Base-by-base conservation (phyloP, 495 filamentous ascomycete genomes). In the Aspergillus avenaceus region DNA sequence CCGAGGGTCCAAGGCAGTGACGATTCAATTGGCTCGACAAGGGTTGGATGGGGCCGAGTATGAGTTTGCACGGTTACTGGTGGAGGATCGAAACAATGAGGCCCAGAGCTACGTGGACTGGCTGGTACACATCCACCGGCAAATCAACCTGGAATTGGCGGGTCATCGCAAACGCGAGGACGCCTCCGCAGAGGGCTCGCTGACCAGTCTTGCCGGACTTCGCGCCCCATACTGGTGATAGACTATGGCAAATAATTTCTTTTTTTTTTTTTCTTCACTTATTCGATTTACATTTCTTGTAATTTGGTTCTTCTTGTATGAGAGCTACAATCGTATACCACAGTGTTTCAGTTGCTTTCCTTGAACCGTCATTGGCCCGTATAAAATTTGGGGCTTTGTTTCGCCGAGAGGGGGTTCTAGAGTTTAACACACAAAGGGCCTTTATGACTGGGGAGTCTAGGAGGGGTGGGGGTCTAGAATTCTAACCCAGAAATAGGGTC, bases 91-190 rank as follows among this genome's bases (percentile, higher is more conserved):
- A 54, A 97, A 97, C 67, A 96, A 95, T 55, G 93, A 99, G 69
- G 93, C 93, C 26, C 89, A 92, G 67, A 92, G 86, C 57, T 97
- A 99, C 71, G 93, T 97, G 14, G 93, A 99, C 70, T 99, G 93
- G 93, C 69, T 99, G 66, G 93, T 99, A 46, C 90, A 96, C 70
- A 73, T 97, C 42, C 93, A 99, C 63, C 85, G 91, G 56, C 84
- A 86, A 60, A 88, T 97, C 52, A 91, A 95, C 64, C 70, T 96
- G 49, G 92, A 97, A 77, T 71, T 91, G 59, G 76, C 85, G 13
- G 88, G 88, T 26, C 87, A 90, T 63, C 75, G 87, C 61, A 88
- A 87, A 64, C 84, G 83, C 55, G 86, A 90, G 37, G 85, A 90
- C 46, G 63, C 71, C 4, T 55, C 70, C 49, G 61, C 70, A 13